Evolutionary conservation across 2,329 filamentous ascomycete species (phyloP).

Genomic region (Penicillium decumbens): DNA sequence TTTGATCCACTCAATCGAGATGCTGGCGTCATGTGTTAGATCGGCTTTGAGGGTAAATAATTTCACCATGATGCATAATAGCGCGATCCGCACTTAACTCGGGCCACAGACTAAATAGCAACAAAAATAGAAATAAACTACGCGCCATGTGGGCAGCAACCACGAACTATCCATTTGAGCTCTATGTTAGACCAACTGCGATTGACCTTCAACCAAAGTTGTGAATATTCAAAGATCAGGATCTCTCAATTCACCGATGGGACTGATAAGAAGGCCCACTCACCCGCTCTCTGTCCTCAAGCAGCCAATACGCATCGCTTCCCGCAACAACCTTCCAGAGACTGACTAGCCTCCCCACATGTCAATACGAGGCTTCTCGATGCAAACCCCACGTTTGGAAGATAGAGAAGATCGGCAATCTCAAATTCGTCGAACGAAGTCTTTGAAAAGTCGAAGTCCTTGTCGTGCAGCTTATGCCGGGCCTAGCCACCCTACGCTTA

Average conservation of each 20-base stretch:
- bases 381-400: constrained; percentile 8
- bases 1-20: constrained; percentile 45
- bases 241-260: background rate
- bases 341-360: constrained; percentile 14
- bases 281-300: background rate
- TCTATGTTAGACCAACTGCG: background rate
- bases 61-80: too few species aligned
- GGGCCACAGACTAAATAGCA: background rate
- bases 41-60: constrained; percentile 37
- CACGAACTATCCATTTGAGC: background rate
- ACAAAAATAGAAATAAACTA: background rate
- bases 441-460: background rate
- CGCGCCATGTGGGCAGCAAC: background rate
- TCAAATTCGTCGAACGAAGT: background rate
- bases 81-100: too few species aligned
- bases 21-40: constrained; percentile 46
- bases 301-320: constrained; percentile 5
- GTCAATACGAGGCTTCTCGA: background rate
- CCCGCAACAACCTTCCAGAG: constrained; percentile 19
- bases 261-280: constrained; percentile 6
- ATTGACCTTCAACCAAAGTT: background rate
- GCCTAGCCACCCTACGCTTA: background rate
- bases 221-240: background rate
- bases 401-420: constrained; percentile 1
- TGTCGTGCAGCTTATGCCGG: background rate